Evolutionary conservation across 1,284 basidiomycete species (phyloP).

Genomic region (Prillingera fragicola): DNA sequence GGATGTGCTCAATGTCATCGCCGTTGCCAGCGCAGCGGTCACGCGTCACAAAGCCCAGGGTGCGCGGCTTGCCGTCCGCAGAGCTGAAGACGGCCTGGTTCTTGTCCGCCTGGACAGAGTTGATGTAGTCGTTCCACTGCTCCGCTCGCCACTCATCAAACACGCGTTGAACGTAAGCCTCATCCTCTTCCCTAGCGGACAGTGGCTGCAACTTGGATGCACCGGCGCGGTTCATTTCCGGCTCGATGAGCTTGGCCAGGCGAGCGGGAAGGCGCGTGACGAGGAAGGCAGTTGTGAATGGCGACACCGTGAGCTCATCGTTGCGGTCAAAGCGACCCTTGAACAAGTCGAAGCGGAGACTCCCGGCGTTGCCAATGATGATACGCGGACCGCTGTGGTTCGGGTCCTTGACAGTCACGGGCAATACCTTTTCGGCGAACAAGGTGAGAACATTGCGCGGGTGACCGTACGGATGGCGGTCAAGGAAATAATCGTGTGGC

Average conservation of each 20-base stretch:
- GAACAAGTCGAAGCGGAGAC: slow-evolving; percentile 66
- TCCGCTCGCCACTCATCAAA: slow-evolving; percentile 27
- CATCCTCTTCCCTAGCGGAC: slow-evolving; percentile 21
- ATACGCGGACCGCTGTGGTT: slow-evolving; percentile 49
- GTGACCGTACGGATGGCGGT: slow-evolving; percentile 62
- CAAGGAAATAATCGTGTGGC: slow-evolving; percentile 65
- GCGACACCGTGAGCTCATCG: slow-evolving; percentile 67
- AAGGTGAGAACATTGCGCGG: slow-evolving; percentile 60
- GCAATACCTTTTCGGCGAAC: slow-evolving; percentile 56
- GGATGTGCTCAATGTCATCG: slow-evolving; percentile 47
- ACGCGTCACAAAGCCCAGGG: slow-evolving; percentile 43
- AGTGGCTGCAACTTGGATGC: slow-evolving; percentile 35
- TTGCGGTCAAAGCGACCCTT: slow-evolving; percentile 67
- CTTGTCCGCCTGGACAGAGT: neutral
- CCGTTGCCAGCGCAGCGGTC: slow-evolving; percentile 40
- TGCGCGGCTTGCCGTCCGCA: slow-evolving; percentile 19
- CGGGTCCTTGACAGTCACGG: slow-evolving; percentile 27
- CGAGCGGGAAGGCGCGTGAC: slow-evolving; percentile 34
- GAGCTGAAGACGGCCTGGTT: slow-evolving; percentile 1
- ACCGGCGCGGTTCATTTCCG: slow-evolving; percentile 44
- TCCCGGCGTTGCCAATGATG: slow-evolving; percentile 67
- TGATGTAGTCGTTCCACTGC: slow-evolving; percentile 26
- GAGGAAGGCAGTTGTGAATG: slow-evolving; percentile 51
- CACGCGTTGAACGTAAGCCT: slow-evolving; percentile 17
- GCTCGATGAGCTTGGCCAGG: slow-evolving; percentile 32